Percentiles rank a stretch among this genome's conserved stretches.
Evolutionary conservation across 2,329 filamentous ascomycete genomes (phyloP).

Genomic region (Ascochyta fabae): DNA sequence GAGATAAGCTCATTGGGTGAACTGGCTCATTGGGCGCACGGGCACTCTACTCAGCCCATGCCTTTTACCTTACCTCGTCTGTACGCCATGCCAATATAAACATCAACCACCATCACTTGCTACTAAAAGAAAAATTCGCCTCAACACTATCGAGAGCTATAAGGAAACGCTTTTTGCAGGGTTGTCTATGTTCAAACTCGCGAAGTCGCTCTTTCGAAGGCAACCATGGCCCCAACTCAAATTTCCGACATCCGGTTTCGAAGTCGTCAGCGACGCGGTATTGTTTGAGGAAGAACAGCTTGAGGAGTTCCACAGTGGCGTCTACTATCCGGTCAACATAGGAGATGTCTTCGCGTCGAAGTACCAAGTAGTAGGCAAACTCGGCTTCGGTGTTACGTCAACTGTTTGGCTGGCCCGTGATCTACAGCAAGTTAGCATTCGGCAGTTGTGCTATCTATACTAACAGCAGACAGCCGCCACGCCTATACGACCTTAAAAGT

Average conservation of each 20-base stretch:
- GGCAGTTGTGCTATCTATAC: slow-evolving; percentile 2
- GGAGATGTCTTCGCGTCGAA: slow-evolving; percentile 20
- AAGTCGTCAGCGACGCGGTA: slow-evolving; percentile 19
- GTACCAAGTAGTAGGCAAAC: slow-evolving; percentile 14
- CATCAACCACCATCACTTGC: slow-evolving; percentile 14
- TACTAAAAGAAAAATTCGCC: slow-evolving; percentile 13
- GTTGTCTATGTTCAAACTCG: slow-evolving; percentile 16
- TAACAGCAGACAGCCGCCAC: slow-evolving; percentile 4
- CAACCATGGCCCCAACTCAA: slow-evolving; percentile 22
- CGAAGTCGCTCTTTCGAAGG: slow-evolving; percentile 14
- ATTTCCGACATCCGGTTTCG: slow-evolving; percentile 21
- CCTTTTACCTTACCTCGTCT: slow-evolving; percentile 12
- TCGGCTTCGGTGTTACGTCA: slow-evolving; percentile 19
- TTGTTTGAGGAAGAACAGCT: slow-evolving; percentile 21
- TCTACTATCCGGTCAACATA: slow-evolving; percentile 22
- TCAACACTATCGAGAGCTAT: slow-evolving; percentile 11
- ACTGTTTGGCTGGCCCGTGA: slow-evolving; percentile 25
- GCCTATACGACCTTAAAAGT: slow-evolving; percentile 19
- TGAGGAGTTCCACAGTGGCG: slow-evolving; percentile 7
- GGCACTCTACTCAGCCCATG: slow-evolving; percentile 10
- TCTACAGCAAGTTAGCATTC: slow-evolving; percentile 14
- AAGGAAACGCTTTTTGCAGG: slow-evolving; percentile 11
- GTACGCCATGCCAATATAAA: slow-evolving; percentile 14
- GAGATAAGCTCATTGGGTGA: too few species aligned
- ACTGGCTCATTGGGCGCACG: slow-evolving; percentile 7